A percentile compares a stretch with the other conserved stretches of the same genome.
These are phyloP conservation scores for Amanita thiersii DNA, from an alignment of 768 basidiomycete species.

Conservation along the genomic window DNA sequence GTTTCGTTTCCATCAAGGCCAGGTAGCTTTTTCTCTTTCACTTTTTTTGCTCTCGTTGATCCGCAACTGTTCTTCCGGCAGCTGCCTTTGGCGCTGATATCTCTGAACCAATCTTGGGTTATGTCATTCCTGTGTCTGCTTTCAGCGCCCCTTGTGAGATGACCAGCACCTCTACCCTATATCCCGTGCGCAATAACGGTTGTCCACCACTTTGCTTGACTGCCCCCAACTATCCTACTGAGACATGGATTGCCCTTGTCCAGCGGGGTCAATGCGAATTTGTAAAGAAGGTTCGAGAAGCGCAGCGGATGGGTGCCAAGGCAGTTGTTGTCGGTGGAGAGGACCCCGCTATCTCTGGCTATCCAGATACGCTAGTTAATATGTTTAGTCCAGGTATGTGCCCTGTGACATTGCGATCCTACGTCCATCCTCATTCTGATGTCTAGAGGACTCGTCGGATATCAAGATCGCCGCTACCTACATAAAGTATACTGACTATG, in stretches of 20 bases:
- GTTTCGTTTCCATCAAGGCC: conserved; percentile 65
- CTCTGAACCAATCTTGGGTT: conserved; percentile 57
- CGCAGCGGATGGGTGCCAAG: conserved; percentile 66
- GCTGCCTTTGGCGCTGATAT: conserved; percentile 77
- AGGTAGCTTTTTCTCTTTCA: conserved; percentile 23
- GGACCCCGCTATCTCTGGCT: conserved; percentile 52
- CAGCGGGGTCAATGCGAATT: conserved; percentile 89
- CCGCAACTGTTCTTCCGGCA: conserved; percentile 15
- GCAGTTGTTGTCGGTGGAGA: conserved; percentile 92
- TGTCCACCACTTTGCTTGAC: conserved; percentile 62
- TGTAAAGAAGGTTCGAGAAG: conserved; percentile 76
- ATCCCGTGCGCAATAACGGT: conserved; percentile 37
- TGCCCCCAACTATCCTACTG: conserved; percentile 51
- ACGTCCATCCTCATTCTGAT: conserved; percentile 8
- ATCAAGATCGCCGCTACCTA: conserved; percentile 82
- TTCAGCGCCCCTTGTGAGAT: conserved; percentile 47
- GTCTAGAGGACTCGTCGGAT: conserved; percentile 74
- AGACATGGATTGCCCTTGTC: conserved; percentile 86
- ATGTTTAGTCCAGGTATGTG: conserved; percentile 86
- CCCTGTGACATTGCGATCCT: conserved; percentile 5
- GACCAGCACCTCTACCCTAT: conserved; percentile 16
- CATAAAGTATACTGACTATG: conserved; percentile 79
- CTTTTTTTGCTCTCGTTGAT: background rate
- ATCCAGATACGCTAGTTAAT: conserved; percentile 72
- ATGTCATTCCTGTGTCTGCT: conserved; percentile 63